Base-by-base conservation (phyloP, 1,284 basidiomycete species). In the Ceratobasidium sp. region DNA sequence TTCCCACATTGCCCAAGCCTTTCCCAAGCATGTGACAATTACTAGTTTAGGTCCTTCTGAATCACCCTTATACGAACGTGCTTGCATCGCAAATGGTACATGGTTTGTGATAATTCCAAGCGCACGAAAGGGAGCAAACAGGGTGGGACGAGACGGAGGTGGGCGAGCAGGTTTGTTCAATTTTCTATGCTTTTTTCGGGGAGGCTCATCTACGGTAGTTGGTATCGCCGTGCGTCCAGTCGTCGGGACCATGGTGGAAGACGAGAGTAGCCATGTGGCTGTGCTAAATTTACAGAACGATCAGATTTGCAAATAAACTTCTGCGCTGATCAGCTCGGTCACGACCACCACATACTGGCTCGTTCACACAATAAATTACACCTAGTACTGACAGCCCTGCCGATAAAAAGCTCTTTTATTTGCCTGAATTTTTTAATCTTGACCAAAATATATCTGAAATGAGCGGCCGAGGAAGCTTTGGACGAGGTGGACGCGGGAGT, bases 1-100 rank as follows among this genome's bases (percentile, higher is more conserved):
- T 82, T 98, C 96, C 97, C 97, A 99, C 84, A 99, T 88, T 26
- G 95, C 94, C 97, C 97, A 99, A 80, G 94, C 91, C 78, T 88
- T 90, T 17, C 97, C 97, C 5, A 99, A 84, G 81, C 94, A 97
- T 15, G 96, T 98, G 54, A 98, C 85, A 64, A 99, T 87, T 80
- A 95, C 92, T 77, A 96, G 86, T 63, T 89, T 88, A 0, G 95
- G 94, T 1, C 92, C 93, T 60, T 94, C 92, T 0, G 92, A 90
- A 8, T 94, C 91, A 42, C 95, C 95, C 83, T 96, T 97, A 82
- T 92, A 89, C 2, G 94, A 92, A 78, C 95, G 91, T 0, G 93
- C 90, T 85, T 97, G 95, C 75, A 99, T 85, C 6, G 93, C 90
- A 82, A 98, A 96, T 11, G 97, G 96, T 17, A 98, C 89, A 85